A percentile compares a stretch with the other conserved stretches of the same genome.
Evolutionary conservation across 805 yeast genomes (phyloP).

Genomic region (Yamadazyma philogaea): DNA sequence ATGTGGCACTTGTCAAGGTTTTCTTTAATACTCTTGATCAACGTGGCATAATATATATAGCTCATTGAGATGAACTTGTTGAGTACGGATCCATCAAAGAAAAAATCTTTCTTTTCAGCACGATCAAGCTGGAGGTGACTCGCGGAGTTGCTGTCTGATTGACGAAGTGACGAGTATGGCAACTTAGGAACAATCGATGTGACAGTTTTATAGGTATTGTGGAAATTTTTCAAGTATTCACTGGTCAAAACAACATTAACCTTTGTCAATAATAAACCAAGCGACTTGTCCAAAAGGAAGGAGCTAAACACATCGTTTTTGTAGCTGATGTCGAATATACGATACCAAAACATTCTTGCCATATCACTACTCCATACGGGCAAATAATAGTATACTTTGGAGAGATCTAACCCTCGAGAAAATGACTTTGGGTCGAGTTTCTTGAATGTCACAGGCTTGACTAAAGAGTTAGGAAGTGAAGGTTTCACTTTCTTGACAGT

Average conservation of each 20-base stretch:
- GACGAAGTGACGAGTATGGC: too few species aligned
- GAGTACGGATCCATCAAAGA: constrained; percentile 28
- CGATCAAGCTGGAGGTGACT: too few species aligned
- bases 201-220: constrained; percentile 15
- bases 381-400: constrained; percentile 7
- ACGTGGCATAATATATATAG: constrained; percentile 32
- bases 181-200: constrained; percentile 1
- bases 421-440: constrained; percentile 7
- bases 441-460: constrained; percentile 12
- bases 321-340: constrained; percentile 22
- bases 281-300: constrained; percentile 37
- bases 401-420: not conserved
- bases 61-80: constrained; percentile 29
- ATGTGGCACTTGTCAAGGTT: constrained; percentile 28
- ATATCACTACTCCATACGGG: constrained; percentile 11
- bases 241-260: constrained; percentile 14
- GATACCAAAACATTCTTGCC: constrained; percentile 25
- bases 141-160: too few species aligned
- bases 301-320: constrained; percentile 19
- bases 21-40: constrained; percentile 32
- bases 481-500: constrained; percentile 1
- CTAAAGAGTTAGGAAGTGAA: constrained; percentile 23
- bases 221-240: constrained; percentile 16
- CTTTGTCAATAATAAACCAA: constrained; percentile 21
- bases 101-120: constrained; percentile 12